Base-by-base conservation (phyloP, 495 filamentous ascomycete genomes). In the Penicillium nucicola region DNA sequence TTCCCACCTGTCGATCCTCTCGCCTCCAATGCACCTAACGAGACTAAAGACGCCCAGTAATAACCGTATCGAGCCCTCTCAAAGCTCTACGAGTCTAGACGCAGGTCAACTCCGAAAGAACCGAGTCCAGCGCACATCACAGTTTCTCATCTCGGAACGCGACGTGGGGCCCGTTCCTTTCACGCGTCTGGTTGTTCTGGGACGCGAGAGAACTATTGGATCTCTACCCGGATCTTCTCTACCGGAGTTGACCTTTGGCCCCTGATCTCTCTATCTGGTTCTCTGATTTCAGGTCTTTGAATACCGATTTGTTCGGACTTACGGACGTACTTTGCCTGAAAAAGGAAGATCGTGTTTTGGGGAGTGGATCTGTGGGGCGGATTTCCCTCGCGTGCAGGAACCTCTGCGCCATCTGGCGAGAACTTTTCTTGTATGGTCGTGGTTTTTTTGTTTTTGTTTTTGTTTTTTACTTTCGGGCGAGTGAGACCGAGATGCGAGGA, bases 21-120 rank as follows among this genome's bases (percentile, higher is more conserved):
- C 25, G 25, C 25, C 25, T 15, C 30, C 11, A 45, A 45, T 34
- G 30, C 43, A 35, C 18, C 31, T 44, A 44, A 44, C 33, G 13
- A 45, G 35, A 45, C 31, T 45, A 35, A 45, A 13, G n/a, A 12
- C 42, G 42, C 19, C 43, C 19, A 23, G n/a, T 45, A 45, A 45
- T 45, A 25, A 45, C 43, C 43, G 32, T 45, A 45, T 45, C 42
- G 42, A 35, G 15, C 17, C 10, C 19, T 15, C 25, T 2, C 7
- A 28, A 28, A 9, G 25, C 25, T 28, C 25, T 9, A n/a, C n/a
- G n/a, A 28, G 25, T 6, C 25, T 22, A 28, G 5, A 28, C 5
- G 10, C 7, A 22, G 25, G 25, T 28, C 6, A 28, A 28, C 7
- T n/a, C 25, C 25, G 25, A 28, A 28, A 28, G 25, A 8, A 28